Percentiles rank a stretch among this genome's conserved stretches.
Evolutionary conservation across 768 basidiomycete genomes (phyloP).

Genomic region (Mycena kentingensis): DNA sequence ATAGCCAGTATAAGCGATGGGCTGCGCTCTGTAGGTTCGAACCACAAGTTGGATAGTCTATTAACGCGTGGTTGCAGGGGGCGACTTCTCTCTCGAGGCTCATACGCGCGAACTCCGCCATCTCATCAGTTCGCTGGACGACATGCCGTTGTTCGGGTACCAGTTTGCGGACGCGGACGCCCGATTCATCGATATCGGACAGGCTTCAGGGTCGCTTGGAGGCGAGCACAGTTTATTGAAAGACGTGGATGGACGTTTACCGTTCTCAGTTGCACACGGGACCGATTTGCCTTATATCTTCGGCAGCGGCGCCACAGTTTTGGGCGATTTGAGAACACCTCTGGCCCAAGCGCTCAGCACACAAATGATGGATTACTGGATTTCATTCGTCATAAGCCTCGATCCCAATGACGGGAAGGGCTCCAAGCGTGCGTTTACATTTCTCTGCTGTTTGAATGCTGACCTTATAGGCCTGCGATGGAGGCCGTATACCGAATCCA

Average conservation of each 20-base stretch:
- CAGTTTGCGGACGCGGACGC: constrained; percentile 23
- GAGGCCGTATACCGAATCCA: neutral
- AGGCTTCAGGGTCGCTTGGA: constrained; percentile 3
- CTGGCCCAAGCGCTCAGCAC: constrained; percentile 11
- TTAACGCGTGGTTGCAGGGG: constrained; percentile 12
- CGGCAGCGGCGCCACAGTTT: neutral
- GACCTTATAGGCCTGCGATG: constrained; percentile 2
- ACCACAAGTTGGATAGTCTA: neutral
- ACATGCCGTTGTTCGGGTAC: constrained; percentile 15
- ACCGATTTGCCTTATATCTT: constrained; percentile 21
- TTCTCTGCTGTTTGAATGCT: neutral
- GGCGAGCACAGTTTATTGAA: neutral
- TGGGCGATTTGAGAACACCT: constrained; percentile 5
- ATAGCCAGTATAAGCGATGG: constrained; percentile 34
- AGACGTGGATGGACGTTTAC: too few relatives aligned
- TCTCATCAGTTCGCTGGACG: neutral
- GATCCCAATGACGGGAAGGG: constrained; percentile 25
- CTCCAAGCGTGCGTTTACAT: constrained; percentile 7
- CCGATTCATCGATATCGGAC: neutral
- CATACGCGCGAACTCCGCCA: constrained; percentile 14
- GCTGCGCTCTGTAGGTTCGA: constrained; percentile 24
- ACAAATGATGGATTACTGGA: constrained; percentile 27
- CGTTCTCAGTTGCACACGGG: constrained; percentile 17
- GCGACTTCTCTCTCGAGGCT: constrained; percentile 27
- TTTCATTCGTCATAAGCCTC: constrained; percentile 22